These are phyloP conservation scores for Leptoxyphium fumago DNA, from an alignment of 2,329 filamentous ascomycete genomes.

Conservation along the genomic window DNA sequence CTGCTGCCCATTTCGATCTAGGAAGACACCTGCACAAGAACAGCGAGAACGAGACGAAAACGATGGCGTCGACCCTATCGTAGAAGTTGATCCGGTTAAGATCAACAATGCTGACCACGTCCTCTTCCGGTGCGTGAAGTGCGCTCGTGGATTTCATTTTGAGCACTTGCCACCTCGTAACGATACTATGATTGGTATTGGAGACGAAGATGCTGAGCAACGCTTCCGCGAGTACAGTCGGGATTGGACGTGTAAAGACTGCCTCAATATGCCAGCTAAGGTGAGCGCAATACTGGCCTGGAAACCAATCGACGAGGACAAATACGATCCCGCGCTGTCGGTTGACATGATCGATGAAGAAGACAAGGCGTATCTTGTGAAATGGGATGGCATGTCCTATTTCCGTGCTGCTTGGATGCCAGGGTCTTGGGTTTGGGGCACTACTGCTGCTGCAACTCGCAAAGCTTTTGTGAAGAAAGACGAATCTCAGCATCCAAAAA, in stretches of 20 bases:
- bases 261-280: conserved; percentile 48
- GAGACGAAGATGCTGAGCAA: conserved; percentile 40
- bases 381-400: conserved; percentile 72
- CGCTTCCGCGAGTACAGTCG: conserved; percentile 58
- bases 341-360: conserved; percentile 51
- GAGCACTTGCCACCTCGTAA: conserved; percentile 56
- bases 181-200: conserved; percentile 28
- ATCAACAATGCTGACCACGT: conserved; percentile 65
- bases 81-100: conserved; percentile 43
- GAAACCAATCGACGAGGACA: conserved; percentile 52
- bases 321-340: conserved; percentile 38
- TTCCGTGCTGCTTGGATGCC: conserved; percentile 75
- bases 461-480: conserved; percentile 62
- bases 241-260: conserved; percentile 71
- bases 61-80: conserved; percentile 61
- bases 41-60: conserved; percentile 72
- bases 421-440: conserved; percentile 75
- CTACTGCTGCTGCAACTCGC: conserved; percentile 48
- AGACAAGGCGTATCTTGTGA: conserved; percentile 82
- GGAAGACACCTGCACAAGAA: conserved; percentile 63
- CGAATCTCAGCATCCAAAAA: conserved; percentile 46
- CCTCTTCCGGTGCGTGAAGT: conserved; percentile 68
- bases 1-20: conserved; percentile 61
- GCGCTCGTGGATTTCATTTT: conserved; percentile 68
- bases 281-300: conserved; percentile 74